Base-by-base conservation (phyloP, 495 filamentous ascomycete genomes). In the Lichenothelia convexa region DNA sequence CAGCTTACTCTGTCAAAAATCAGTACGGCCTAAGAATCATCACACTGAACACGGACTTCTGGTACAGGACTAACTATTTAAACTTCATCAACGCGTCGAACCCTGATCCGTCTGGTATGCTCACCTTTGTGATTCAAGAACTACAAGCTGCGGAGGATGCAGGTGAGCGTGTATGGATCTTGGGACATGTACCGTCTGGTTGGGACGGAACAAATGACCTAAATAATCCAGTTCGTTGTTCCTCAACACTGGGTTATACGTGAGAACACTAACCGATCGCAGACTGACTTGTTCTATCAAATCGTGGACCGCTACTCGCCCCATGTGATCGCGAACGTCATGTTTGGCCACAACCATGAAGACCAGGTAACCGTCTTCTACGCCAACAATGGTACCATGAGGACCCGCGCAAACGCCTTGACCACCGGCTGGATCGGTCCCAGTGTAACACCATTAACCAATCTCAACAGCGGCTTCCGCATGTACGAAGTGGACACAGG, bases 21-120 rank as follows among this genome's bases (percentile, higher is more conserved):
- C 41, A 51, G 6, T 50, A 45, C 26, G 44, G 45, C 18, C 46
- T 56, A 3, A 30, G 47, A 18, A 45, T 56, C 32, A 54, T 56
- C 19, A 53, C 54, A 9, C 42, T 57, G 39, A 56, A 57, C 31
- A 51, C 42, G 12, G 50, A 56, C 39, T 49, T 56, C 32, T 52
- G 46, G 45, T 51, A 55, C 21, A 17, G 15, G n/a, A n/a, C 9
- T 24, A 49, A 40, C 44, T 56, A 42, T 32, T 47, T 57, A 41
- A 58, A 58, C 38, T 58, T 46, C 36, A 50, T 55, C 44, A 59
- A 59, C 49, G 48, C 50, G 32, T 43, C 48, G n/a, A 46, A 59
- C 35, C 53, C 55, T 1, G 56, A 59, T 35, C 43, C 45, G 13
- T 44, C 42, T 20, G 56, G 56, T 18, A 57, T 55, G 20, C 44